Percentiles rank a stretch among this genome's conserved stretches.
Evolutionary conservation across 495 filamentous ascomycete species (phyloP).

Genomic region (Extremus antarcticus): DNA sequence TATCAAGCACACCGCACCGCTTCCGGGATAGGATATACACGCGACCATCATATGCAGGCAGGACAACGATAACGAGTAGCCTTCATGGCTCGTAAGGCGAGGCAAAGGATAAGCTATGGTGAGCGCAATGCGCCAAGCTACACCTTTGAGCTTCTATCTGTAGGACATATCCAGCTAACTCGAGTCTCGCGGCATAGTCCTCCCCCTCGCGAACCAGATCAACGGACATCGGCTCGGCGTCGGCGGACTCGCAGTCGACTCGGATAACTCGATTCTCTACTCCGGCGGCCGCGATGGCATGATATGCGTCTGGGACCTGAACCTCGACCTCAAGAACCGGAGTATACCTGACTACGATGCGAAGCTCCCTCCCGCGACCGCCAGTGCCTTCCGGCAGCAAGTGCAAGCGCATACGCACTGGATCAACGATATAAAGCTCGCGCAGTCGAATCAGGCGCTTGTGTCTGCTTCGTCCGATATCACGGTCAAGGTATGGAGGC

Average conservation of each 20-base stretch:
- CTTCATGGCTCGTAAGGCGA: conserved; percentile 35
- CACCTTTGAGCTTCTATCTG: not conserved
- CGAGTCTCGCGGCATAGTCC: conserved; percentile 50
- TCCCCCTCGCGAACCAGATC: conserved; percentile 83
- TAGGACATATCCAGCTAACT: not conserved
- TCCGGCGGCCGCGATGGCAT: conserved; percentile 92
- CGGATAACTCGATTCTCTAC: conserved; percentile 81
- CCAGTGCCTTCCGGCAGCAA: conserved; percentile 73
- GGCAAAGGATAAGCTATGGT: conserved; percentile 48
- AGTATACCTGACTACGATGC: conserved; percentile 27
- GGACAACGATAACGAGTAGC: not conserved
- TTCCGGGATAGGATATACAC: not conserved
- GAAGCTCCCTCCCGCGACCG: conserved; percentile 17
- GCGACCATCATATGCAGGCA: not conserved
- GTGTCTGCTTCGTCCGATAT: conserved; percentile 94
- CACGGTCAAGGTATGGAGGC: conserved; percentile 89
- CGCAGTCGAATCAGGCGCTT: conserved; percentile 68
- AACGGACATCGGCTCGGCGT: conserved; percentile 89
- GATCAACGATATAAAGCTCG: conserved; percentile 93
- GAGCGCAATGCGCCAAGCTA: conserved; percentile 1
- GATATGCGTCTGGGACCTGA: conserved; percentile 89
- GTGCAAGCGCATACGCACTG: conserved; percentile 98
- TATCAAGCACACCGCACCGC: not conserved
- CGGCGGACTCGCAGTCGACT: conserved; percentile 83
- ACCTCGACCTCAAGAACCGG: conserved; percentile 41